These are phyloP conservation scores for Silene latifolia DNA, from an alignment of 148 eudicot genomes.

Conservation along the genomic window DNA sequence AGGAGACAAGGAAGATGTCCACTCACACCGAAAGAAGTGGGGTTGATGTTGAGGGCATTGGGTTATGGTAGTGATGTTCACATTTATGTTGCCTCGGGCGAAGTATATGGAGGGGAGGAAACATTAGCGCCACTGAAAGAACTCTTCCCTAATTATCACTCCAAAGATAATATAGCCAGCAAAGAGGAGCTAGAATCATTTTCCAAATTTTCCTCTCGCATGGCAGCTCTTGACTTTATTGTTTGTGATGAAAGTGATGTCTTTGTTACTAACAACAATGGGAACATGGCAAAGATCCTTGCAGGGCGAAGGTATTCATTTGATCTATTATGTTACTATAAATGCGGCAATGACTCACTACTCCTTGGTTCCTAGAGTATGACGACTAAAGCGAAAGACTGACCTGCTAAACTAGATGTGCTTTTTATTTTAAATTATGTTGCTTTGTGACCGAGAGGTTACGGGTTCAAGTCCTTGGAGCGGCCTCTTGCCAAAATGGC, in stretches of 20 bases:
- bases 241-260: slow-evolving; percentile 99
- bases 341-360: not conserved
- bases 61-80: slow-evolving; percentile 80
- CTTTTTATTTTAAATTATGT: no score
- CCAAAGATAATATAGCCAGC: slow-evolving; percentile 85
- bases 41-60: slow-evolving; percentile 91
- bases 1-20: slow-evolving; percentile 98
- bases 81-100: slow-evolving; percentile 96
- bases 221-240: slow-evolving; percentile 95
- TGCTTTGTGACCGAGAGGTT: no score
- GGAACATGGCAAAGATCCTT: slow-evolving; percentile 96
- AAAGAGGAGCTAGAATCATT: slow-evolving; percentile 73
- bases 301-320: slow-evolving; percentile 81
- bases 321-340: not conserved
- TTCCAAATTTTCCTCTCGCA: slow-evolving; percentile 82
- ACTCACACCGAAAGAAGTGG: slow-evolving; percentile 96
- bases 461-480: no score
- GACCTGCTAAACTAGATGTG: no score
- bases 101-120: slow-evolving; percentile 86
- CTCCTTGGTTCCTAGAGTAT: not conserved
- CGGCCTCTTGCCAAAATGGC: no score
- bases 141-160: slow-evolving; percentile 85
- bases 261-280: slow-evolving; percentile 95
- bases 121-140: slow-evolving; percentile 82
- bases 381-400: not conserved